phyloP scores from a whole-genome alignment of 768 basidiomycete species.

The Mycena floridula region DNA sequence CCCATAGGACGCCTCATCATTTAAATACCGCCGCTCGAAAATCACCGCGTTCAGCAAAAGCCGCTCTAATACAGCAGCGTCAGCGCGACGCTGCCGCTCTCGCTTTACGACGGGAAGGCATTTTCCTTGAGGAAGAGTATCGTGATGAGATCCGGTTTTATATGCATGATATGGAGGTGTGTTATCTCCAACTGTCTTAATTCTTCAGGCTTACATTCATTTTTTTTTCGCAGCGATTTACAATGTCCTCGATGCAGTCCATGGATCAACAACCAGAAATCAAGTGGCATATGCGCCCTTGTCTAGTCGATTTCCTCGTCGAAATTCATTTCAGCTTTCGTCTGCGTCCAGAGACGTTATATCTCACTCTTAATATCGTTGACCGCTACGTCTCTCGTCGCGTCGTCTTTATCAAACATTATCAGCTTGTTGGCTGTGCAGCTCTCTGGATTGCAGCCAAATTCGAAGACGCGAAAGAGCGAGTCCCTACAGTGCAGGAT shows the following conservation, averaged over 20 bases:
- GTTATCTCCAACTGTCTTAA: slow-evolving; percentile 29
- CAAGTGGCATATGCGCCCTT: slow-evolving; percentile 98
- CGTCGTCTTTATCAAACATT: slow-evolving; percentile 98
- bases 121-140: slow-evolving; percentile 92
- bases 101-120: slow-evolving; percentile 65
- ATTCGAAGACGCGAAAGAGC: slow-evolving; percentile 98
- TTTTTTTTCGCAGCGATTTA: slow-evolving; percentile 50
- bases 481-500: slow-evolving; percentile 92
- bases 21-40: slow-evolving; percentile 49
- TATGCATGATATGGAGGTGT: slow-evolving; percentile 99
- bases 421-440: slow-evolving; percentile 97
- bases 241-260: slow-evolving; percentile 87
- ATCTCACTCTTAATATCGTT: slow-evolving; percentile 97
- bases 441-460: slow-evolving; percentile 99
- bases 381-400: slow-evolving; percentile 99
- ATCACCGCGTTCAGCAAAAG: slow-evolving; percentile 63
- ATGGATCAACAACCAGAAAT: slow-evolving; percentile 99
- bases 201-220: slow-evolving; percentile 8
- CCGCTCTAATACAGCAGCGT: slow-evolving; percentile 53
- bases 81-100: slow-evolving; percentile 65
- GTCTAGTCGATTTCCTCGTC: slow-evolving; percentile 97
- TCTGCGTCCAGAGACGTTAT: slow-evolving; percentile 95
- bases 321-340: slow-evolving; percentile 98
- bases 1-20: slow-evolving; percentile 49
- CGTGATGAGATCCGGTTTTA: slow-evolving; percentile 86